Percentiles rank a stretch among this genome's conserved stretches.
These are phyloP conservation scores for Cadophora luteo-olivacea DNA, from an alignment of 2,329 filamentous ascomycete genomes.

Conservation along the genomic window DNA sequence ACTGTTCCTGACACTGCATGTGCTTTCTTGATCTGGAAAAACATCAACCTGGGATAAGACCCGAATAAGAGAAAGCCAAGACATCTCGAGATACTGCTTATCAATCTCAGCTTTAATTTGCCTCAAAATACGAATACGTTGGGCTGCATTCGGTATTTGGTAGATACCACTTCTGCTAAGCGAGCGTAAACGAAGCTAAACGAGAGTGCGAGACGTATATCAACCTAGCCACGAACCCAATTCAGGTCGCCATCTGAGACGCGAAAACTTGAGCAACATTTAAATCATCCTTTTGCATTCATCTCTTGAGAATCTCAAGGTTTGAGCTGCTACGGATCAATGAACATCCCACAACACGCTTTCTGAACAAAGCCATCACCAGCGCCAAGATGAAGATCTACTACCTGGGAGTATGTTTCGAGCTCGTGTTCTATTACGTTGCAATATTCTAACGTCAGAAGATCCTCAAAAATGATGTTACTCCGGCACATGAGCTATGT, in stretches of 20 bases:
- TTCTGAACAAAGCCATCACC: background rate
- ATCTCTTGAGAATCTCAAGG: too few species aligned
- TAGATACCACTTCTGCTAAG: background rate
- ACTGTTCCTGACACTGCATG: too few species aligned
- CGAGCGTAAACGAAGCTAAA: background rate
- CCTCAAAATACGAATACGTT: background rate
- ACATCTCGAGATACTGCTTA: too few species aligned
- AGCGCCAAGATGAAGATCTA: conserved; percentile 46
- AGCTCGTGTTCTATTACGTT: conserved; percentile 20
- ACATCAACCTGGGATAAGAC: too few species aligned
- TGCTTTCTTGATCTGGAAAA: too few species aligned
- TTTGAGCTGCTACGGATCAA: too few species aligned
- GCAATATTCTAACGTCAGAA: conserved; percentile 47
- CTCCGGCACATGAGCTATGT: conserved; percentile 78
- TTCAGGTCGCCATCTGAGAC: background rate
- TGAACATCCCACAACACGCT: background rate
- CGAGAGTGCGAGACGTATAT: background rate
- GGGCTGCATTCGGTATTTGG: background rate
- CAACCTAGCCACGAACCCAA: background rate
- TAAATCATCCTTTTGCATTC: too few species aligned
- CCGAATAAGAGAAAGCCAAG: too few species aligned
- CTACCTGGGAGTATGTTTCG: conserved; percentile 76
- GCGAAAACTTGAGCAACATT: background rate
- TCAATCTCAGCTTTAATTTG: too few species aligned
- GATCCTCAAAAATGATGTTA: conserved; percentile 81